Percentiles rank a stretch among this genome's conserved stretches.
phyloP scores from a whole-genome alignment of 148 eudicot genomes.

The Cornus suecica region DNA sequence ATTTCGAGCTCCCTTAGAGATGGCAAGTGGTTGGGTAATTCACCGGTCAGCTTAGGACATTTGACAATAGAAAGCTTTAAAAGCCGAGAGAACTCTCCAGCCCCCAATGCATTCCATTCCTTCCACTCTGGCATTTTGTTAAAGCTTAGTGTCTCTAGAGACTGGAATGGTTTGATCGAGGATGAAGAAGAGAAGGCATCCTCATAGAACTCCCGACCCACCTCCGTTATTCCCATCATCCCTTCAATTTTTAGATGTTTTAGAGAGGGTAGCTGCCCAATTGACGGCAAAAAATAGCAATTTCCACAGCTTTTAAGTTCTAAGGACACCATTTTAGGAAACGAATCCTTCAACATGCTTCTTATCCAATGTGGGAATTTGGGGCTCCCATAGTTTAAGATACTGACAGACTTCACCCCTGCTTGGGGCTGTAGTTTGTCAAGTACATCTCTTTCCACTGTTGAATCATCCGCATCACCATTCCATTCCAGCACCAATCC shows the following conservation, averaged over 20 bases:
- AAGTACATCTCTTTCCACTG: too few relatives aligned
- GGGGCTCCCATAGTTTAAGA: not conserved
- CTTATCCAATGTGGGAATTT: slow-evolving; percentile 9
- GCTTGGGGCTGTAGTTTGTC: slow-evolving; percentile 10
- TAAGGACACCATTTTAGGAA: not conserved
- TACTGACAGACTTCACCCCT: not conserved
- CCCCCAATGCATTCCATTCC: not conserved
- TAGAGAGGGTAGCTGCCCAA: slow-evolving; percentile 10
- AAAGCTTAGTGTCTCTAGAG: not conserved
- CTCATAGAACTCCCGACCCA: not conserved
- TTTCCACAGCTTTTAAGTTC: not conserved
- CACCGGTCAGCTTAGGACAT: slow-evolving; percentile 1
- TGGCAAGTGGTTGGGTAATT: not conserved
- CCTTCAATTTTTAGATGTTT: slow-evolving; percentile 4
- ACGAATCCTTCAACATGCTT: slow-evolving; percentile 10
- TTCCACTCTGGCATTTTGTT: not conserved
- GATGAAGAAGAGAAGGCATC: too few relatives aligned
- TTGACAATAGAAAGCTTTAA: not conserved
- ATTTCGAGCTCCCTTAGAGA: not conserved
- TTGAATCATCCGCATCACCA: not conserved
- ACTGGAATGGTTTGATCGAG: not conserved
- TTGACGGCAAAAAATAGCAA: slow-evolving; percentile 9
- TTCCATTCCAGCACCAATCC: not conserved
- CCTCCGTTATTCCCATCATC: not conserved
- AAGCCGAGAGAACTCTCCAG: not conserved